phyloP scores from a whole-genome alignment of 2,329 filamentous ascomycete species.

The Cercospora sojina region DNA sequence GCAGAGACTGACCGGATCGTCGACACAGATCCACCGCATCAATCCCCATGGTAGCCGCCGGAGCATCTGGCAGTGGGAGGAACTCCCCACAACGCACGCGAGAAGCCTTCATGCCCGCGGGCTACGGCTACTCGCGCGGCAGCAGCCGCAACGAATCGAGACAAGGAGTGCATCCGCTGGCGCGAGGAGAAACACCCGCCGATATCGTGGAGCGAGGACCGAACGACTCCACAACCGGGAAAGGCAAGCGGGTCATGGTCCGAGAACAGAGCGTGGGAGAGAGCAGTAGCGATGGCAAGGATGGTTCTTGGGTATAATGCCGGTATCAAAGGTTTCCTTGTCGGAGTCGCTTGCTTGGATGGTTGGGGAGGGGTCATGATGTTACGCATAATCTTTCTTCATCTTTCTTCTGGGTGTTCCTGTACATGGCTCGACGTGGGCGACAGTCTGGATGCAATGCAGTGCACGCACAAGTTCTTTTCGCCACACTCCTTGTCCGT shows the following conservation, averaged over 20 bases:
- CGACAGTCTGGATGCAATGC: not conserved
- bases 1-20: not conserved
- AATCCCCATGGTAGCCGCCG: not conserved
- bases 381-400: conserved; percentile 8
- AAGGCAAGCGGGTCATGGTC: conserved; percentile 14
- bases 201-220: conserved; percentile 24
- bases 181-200: conserved; percentile 27
- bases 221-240: not conserved
- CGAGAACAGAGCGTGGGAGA: conserved; percentile 11
- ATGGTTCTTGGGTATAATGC: conserved; percentile 5
- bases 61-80: conserved; percentile 21
- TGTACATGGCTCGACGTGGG: conserved; percentile 2
- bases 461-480: conserved; percentile 2
- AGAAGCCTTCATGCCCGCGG: conserved; percentile 39
- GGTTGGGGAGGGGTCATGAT: not conserved
- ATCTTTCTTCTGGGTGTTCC: not conserved
- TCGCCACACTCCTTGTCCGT: not conserved
- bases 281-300: conserved; percentile 8
- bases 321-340: not conserved
- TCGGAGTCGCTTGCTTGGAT: not conserved
- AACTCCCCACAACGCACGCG: conserved; percentile 34
- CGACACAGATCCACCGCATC: not conserved
- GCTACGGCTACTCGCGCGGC: conserved; percentile 35
- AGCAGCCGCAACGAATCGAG: conserved; percentile 23
- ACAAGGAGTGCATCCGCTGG: conserved; percentile 23